Percentiles rank a stretch among this genome's conserved stretches.
Evolutionary conservation across 1,139 yeast species (phyloP).

Genomic region (Geotrichum siamense): DNA sequence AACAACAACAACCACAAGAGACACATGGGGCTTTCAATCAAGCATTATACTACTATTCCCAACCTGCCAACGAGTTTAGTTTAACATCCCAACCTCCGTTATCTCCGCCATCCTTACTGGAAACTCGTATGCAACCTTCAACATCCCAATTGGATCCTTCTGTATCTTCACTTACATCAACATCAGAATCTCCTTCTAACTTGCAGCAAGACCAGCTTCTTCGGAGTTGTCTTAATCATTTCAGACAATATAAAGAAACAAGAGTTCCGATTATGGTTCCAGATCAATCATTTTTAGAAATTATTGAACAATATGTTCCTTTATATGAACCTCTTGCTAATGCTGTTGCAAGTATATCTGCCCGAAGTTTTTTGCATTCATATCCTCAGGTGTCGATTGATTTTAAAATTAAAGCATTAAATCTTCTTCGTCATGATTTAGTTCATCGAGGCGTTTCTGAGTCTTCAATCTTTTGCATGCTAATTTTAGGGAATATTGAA

Average conservation of each 20-base stretch:
- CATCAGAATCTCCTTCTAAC: constrained; percentile 1
- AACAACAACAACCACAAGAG: not conserved
- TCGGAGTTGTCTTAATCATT: constrained; percentile 8
- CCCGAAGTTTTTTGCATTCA: constrained; percentile 5
- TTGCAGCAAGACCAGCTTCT: constrained; percentile 8
- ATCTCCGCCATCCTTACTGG: not conserved
- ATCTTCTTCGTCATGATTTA: constrained; percentile 12
- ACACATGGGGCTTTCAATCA: not conserved
- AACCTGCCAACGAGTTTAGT: not conserved
- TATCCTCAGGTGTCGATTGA: constrained; percentile 12
- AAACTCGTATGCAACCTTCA: not conserved
- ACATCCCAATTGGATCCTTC: not conserved
- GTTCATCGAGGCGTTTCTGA: constrained; percentile 12
- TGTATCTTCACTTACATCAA: not conserved
- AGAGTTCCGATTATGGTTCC: constrained; percentile 6
- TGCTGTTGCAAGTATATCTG: constrained; percentile 14
- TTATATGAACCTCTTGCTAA: constrained; percentile 13
- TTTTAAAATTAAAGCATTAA: constrained; percentile 13
- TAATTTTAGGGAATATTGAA: constrained; percentile 13
- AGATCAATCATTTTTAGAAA: constrained; percentile 1
- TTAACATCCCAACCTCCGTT: not conserved
- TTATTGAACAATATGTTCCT: constrained; percentile 7
- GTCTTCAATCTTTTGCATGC: constrained; percentile 15
- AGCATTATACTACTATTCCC: not conserved
- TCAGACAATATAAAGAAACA: constrained; percentile 3